Evolutionary conservation across 768 basidiomycete genomes (phyloP).

Genomic region (Mycena venus): DNA sequence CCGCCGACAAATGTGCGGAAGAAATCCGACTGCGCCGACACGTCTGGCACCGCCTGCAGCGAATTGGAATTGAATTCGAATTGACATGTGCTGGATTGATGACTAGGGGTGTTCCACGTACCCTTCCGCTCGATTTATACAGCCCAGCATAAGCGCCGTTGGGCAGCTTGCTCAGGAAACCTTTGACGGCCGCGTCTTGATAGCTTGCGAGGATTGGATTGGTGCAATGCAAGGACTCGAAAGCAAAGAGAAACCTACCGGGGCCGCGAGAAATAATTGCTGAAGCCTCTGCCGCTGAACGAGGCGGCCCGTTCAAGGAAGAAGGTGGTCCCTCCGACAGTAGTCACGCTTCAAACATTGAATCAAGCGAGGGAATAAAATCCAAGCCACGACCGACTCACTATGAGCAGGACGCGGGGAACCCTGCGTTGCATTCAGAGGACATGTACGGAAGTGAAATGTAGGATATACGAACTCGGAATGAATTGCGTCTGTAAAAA

Average conservation of each 20-base stretch:
- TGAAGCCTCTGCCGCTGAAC: constrained; percentile 56
- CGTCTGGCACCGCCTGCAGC: constrained; percentile 45
- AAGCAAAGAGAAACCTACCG: not conserved
- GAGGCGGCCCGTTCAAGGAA: constrained; percentile 28
- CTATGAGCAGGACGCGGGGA: constrained; percentile 36
- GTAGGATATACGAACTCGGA: constrained; percentile 1
- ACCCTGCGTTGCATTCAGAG: constrained; percentile 11
- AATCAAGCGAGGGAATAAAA: not conserved
- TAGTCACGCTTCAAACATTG: constrained; percentile 24
- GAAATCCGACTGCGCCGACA: constrained; percentile 42
- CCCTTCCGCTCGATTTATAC: constrained; percentile 43
- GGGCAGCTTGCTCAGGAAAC: constrained; percentile 42
- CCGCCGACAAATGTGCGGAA: constrained; percentile 40
- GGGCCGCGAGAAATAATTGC: constrained; percentile 54
- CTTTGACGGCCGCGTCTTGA: constrained; percentile 48
- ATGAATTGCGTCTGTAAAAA: constrained; percentile 30
- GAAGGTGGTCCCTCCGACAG: constrained; percentile 34
- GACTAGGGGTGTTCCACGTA: no score
- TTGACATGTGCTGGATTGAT: not conserved
- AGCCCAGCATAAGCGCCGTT: constrained; percentile 40
- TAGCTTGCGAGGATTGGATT: constrained; percentile 39
- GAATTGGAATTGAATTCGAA: not conserved
- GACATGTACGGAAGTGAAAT: not conserved
- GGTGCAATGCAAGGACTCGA: not conserved
- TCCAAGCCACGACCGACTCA: not conserved